Base-by-base conservation (phyloP, 2,329 filamentous ascomycete species). In the Trichoderma sp. region DNA sequence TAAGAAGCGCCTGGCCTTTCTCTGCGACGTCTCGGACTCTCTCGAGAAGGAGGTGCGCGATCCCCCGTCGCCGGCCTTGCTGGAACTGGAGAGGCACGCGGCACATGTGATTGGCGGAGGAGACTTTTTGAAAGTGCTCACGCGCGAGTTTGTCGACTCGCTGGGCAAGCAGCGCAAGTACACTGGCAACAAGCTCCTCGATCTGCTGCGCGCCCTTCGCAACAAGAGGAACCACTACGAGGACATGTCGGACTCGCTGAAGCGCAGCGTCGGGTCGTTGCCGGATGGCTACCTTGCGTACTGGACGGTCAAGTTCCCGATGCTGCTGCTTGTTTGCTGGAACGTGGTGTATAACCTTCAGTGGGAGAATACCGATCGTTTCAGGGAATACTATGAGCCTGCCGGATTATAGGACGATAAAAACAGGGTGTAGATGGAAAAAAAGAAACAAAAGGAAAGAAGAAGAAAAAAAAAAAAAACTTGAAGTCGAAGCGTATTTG, bases 201-300 rank as follows among this genome's bases (percentile, higher is more conserved):
- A 99, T 79, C 84, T 99, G 25, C 81, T 99, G 22, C 87, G 95
- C 2, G 95, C 94, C 1, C 82, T 99, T 67, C 86, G 95, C 27
- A 99, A 99, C 80, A 99, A 99, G 86, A 92, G 92, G 74, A 97
- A 98, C 71, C 95, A 99, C 76, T 99, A 97, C 77, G 94, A 97
- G 75, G 95, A 99, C 77, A 94, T 99, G 92, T 86, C 92, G 7
- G 91, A 94, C 15, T 81, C 88, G 58, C 86, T 97, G 70, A 94
- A 86, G 74, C 82, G 82, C 69, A 77, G 79, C 34, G 92, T 97
- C 0, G 93, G 93, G 0, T 80, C 89, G 9, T 76, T 94, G 68
- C 91, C 93, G 0, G 89, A 93, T 15, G 92, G 92, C 0, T 97
- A 97, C 75, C 81, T 97, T 53, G 84, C 84, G 12, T 97, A 96